phyloP scores from a whole-genome alignment of 2,329 filamentous ascomycete species.

The Rutstroemia sp. region DNA sequence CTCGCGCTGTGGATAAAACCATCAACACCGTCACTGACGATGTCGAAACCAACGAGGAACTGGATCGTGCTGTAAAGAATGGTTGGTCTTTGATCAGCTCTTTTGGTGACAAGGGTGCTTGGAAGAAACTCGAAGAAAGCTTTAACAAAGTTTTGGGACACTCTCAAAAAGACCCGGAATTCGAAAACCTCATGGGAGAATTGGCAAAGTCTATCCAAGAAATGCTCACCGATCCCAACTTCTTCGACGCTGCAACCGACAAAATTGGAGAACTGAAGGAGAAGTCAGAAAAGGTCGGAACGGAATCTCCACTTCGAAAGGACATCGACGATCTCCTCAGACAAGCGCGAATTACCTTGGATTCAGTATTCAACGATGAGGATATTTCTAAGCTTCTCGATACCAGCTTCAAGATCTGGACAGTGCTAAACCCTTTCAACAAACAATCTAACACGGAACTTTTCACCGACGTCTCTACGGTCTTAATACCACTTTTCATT shows the following conservation, averaged over 20 bases:
- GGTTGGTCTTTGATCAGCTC: slow-evolving; percentile 76
- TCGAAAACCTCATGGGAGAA: slow-evolving; percentile 69
- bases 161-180: slow-evolving; percentile 69
- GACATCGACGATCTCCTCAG: slow-evolving; percentile 67
- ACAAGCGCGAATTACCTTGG: slow-evolving; percentile 60
- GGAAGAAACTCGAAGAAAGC: slow-evolving; percentile 64
- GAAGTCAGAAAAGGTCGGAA: slow-evolving; percentile 55
- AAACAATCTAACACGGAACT: slow-evolving; percentile 62
- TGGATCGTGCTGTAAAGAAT: slow-evolving; percentile 68
- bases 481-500: slow-evolving; percentile 73
- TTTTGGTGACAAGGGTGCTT: slow-evolving; percentile 67
- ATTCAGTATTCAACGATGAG: slow-evolving; percentile 62
- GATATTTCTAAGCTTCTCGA: slow-evolving; percentile 63
- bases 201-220: slow-evolving; percentile 69
- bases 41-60: slow-evolving; percentile 63
- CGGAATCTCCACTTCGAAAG: slow-evolving; percentile 59
- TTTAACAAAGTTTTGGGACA: slow-evolving; percentile 68
- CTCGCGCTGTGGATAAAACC: slow-evolving; percentile 61
- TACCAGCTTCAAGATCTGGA: slow-evolving; percentile 59
- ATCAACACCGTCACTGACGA: slow-evolving; percentile 61
- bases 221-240: slow-evolving; percentile 77
- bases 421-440: slow-evolving; percentile 60
- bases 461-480: slow-evolving; percentile 66
- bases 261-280: slow-evolving; percentile 44
- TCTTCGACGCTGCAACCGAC: slow-evolving; percentile 64